Conservation (phyloP, 2,329 filamentous ascomycete genomes). For the Colletotrichum horii region DNA sequence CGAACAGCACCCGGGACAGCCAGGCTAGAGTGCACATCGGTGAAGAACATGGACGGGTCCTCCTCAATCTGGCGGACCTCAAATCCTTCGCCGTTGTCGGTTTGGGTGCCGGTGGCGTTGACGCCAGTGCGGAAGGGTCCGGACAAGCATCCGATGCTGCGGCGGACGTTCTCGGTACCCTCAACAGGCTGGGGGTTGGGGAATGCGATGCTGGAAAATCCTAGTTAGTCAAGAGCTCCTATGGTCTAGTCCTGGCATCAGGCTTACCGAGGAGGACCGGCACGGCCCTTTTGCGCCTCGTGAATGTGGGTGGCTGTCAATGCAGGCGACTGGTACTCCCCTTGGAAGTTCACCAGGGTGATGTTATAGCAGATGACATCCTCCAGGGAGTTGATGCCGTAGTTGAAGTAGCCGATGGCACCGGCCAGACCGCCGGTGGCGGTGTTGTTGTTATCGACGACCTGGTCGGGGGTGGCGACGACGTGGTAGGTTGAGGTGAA, state of each 20-base stretch:
- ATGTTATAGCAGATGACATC: slow-evolving; percentile 55
- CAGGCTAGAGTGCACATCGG: slow-evolving; percentile 55
- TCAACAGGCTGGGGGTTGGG: slow-evolving; percentile 47
- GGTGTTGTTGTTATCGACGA: slow-evolving; percentile 46
- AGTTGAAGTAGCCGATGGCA: slow-evolving; percentile 53
- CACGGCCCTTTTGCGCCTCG: slow-evolving; percentile 46
- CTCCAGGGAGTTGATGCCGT: slow-evolving; percentile 54
- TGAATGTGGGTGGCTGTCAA: slow-evolving; percentile 61
- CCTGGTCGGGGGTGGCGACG: slow-evolving; percentile 52
- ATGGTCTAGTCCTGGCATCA: background rate
- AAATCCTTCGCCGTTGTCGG: slow-evolving; percentile 47
- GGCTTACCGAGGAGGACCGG: slow-evolving; percentile 52
- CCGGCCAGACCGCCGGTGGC: slow-evolving; percentile 46
- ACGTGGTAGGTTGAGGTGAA: slow-evolving; percentile 57
- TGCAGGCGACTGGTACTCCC: slow-evolving; percentile 55
- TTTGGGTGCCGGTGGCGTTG: slow-evolving; percentile 25
- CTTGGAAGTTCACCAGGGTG: slow-evolving; percentile 51
- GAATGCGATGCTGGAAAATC: slow-evolving; percentile 44
- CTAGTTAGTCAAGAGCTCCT: background rate
- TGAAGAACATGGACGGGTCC: slow-evolving; percentile 55
- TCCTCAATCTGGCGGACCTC: slow-evolving; percentile 54
- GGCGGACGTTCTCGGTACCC: slow-evolving; percentile 32
- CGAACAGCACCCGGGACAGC: slow-evolving; percentile 56
- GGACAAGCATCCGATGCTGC: slow-evolving; percentile 45
- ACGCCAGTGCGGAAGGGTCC: slow-evolving; percentile 41